A percentile compares a stretch with the other conserved stretches of the same genome.
These are phyloP conservation scores for Talaromyces stipitatus DNA, from an alignment of 495 filamentous ascomycete genomes.

Conservation along the genomic window DNA sequence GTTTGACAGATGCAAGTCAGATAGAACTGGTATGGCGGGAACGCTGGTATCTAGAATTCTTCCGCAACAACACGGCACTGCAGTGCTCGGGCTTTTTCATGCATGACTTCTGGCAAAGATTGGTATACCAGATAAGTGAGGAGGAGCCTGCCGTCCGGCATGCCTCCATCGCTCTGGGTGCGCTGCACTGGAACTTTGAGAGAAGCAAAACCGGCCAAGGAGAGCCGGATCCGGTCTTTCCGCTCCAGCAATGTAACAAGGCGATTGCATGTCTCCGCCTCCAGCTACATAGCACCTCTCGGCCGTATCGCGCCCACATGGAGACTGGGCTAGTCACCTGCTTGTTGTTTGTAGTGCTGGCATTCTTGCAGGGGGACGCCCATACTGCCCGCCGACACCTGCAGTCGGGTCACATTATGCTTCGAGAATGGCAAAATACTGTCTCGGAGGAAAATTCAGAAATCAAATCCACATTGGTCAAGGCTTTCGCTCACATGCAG, in stretches of 20 bases:
- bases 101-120: constrained; percentile 40
- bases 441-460: background rate
- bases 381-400: constrained; percentile 21
- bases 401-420: constrained; percentile 6
- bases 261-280: constrained; percentile 24
- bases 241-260: constrained; percentile 38
- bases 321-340: constrained; percentile 29
- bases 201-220: background rate
- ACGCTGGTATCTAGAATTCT: constrained; percentile 13
- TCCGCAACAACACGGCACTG: constrained; percentile 21
- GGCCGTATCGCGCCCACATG: background rate
- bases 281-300: constrained; percentile 11
- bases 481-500: constrained; percentile 1
- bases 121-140: constrained; percentile 43
- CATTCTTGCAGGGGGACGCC: constrained; percentile 38
- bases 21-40: constrained; percentile 11
- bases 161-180: constrained; percentile 35
- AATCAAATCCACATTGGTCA: background rate
- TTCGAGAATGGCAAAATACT: constrained; percentile 9
- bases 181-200: constrained; percentile 26
- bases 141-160: constrained; percentile 43
- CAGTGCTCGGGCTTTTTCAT: constrained; percentile 36
- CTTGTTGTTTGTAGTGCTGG: constrained; percentile 39
- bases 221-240: constrained; percentile 12
- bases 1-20: constrained; percentile 6